Evolutionary conservation across 768 basidiomycete genomes (phyloP).

Genomic region (Suillus cothurnatus): DNA sequence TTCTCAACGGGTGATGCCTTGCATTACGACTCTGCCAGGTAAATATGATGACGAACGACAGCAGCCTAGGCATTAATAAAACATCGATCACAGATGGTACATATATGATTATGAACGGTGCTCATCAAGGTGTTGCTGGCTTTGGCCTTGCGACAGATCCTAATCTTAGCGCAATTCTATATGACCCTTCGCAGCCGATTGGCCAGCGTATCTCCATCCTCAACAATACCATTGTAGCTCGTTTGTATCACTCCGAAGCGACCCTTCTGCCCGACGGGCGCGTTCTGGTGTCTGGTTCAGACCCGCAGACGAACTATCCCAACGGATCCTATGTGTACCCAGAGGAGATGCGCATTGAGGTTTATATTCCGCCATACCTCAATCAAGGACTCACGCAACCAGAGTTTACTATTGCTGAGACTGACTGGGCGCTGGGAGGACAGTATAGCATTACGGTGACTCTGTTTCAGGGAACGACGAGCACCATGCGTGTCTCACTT

Average conservation of each 20-base stretch:
- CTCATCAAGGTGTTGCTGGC: constrained; percentile 67
- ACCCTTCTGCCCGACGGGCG: constrained; percentile 75
- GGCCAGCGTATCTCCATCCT: constrained; percentile 68
- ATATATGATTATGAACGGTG: constrained; percentile 76
- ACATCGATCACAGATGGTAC: constrained; percentile 50
- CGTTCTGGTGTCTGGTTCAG: constrained; percentile 76
- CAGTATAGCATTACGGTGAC: constrained; percentile 53
- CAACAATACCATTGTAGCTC: constrained; percentile 67
- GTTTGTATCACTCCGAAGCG: constrained; percentile 80
- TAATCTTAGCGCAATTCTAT: constrained; percentile 65
- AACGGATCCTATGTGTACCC: constrained; percentile 50
- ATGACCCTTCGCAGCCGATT: constrained; percentile 64
- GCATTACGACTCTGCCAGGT: constrained; percentile 66
- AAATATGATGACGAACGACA: constrained; percentile 18
- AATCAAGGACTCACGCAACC: constrained; percentile 64
- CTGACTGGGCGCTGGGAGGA: constrained; percentile 65
- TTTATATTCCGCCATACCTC: constrained; percentile 89
- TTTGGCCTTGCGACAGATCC: constrained; percentile 71
- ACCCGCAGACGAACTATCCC: constrained; percentile 55
- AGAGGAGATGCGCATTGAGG: constrained; percentile 77
- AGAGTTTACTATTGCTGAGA: constrained; percentile 53
- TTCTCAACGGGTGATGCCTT: constrained; percentile 74
- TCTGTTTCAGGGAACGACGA: constrained; percentile 42
- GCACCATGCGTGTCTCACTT: constrained; percentile 61
- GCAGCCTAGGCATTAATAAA: not conserved